Evolutionary conservation across 805 yeast genomes (phyloP), one percentile per base, ranked within the genome.

Genomic region (Wickerhamiella allomyrinae): DNA sequence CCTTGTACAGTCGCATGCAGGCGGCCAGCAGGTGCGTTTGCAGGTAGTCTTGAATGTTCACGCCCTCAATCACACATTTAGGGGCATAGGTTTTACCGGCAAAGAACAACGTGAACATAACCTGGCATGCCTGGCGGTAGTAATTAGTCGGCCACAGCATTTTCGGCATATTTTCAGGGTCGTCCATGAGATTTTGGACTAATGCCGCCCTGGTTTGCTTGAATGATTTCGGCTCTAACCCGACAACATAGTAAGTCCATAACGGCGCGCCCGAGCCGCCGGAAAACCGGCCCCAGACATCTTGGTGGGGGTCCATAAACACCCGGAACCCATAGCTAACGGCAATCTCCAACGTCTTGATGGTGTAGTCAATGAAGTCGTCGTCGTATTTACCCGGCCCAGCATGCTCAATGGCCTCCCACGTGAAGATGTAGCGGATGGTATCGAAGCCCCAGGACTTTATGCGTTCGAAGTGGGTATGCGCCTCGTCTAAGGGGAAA

Each of bases 131-230:
- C 45, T 85, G 63, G 27, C 91, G 68, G 46, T 67, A 72, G 55
- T 86, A 85, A 59, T 87, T 87, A 1, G 95, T 76, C 0, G 94
- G 76, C 96, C 96, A 87, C 25, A 86, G 66, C 96, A 87, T 87
- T 52, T 82, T 80, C 6, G 86, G 85, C 57, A 72, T 81, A 9
- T 57, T 41, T 14, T 51, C 49, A 7, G 74, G 73, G 22, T 65
- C 58, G 1, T 65, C 60, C 54, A 63, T 65, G 22, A 58, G 51
- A 49, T 79, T 77, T 49, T 84, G 94, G 6, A 85, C 56, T 13
- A 82, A 60, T 0, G 94, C 86, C 2, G 94, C 93, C 44, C 77
- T 80, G 3, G 89, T 80, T 0, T 46, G 62, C 1, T 70, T 59
- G 51, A 87, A 81, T n/a, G 72, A 59, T 5, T 57, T 65, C 0